Conservation (phyloP, 2,329 filamentous ascomycete species). For the Orbilia ellipsospora region DNA sequence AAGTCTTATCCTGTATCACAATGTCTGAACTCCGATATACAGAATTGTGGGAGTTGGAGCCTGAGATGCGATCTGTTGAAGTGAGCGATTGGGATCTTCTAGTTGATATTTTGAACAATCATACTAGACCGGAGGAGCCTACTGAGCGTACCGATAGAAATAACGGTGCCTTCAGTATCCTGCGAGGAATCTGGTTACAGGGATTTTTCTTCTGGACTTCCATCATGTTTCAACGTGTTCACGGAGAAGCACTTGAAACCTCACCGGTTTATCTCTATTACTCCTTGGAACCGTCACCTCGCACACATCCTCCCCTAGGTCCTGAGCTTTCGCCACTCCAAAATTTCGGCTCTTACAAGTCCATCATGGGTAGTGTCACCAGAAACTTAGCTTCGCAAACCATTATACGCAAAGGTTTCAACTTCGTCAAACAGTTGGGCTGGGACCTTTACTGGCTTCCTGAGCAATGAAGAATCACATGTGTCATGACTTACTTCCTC, state of each 20-base stretch:
- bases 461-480: neutral
- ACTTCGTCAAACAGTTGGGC: neutral
- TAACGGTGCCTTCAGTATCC: neutral
- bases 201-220: conserved; percentile 8
- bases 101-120: conserved; percentile 23
- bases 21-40: conserved; percentile 12
- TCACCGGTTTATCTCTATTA: conserved; percentile 37
- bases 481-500: no score
- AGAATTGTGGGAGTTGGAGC: conserved; percentile 1
- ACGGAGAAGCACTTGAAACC: conserved; percentile 26
- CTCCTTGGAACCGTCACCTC: conserved; percentile 1
- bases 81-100: conserved; percentile 27
- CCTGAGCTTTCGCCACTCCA: neutral
- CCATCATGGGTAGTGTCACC: conserved; percentile 11
- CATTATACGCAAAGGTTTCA: neutral
- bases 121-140: conserved; percentile 19
- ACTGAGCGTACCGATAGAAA: neutral
- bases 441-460: conserved; percentile 31
- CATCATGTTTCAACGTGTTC: conserved; percentile 15
- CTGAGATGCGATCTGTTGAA: conserved; percentile 25
- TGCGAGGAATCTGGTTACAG: conserved; percentile 5
- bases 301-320: neutral
- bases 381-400: neutral
- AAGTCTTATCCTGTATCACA: conserved; percentile 4
- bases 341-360: conserved; percentile 12